A percentile compares a stretch with the other conserved stretches of the same genome.
phyloP scores from a whole-genome alignment of 2,329 filamentous ascomycete genomes.

The Diaporthe citriasiana region DNA sequence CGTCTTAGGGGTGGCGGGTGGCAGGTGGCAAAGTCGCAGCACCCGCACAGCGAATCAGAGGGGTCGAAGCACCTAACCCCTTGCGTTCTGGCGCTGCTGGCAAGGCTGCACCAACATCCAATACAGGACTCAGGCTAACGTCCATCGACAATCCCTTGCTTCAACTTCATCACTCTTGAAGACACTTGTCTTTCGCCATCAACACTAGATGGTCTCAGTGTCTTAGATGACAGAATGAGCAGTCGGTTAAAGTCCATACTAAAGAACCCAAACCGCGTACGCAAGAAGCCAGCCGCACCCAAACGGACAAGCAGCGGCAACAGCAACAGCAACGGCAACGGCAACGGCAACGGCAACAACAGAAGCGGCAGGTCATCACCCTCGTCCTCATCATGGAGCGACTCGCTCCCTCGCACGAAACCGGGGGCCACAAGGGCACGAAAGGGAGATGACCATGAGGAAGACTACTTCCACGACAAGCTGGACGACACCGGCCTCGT shows the following conservation, averaged over 20 bases:
- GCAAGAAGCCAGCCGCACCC: constrained; percentile 43
- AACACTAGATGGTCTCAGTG: not conserved
- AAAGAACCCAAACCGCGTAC: constrained; percentile 44
- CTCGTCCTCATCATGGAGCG: constrained; percentile 43
- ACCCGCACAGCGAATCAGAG: constrained; percentile 11
- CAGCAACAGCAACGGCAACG: not conserved
- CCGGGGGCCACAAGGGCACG: not conserved
- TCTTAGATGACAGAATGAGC: constrained; percentile 36
- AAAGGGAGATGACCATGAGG: constrained; percentile 48
- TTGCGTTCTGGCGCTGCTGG: not conserved
- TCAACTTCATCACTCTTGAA: not conserved
- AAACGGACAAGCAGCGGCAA: constrained; percentile 35
- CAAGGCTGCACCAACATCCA: constrained; percentile 23
- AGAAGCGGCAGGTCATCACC: constrained; percentile 28
- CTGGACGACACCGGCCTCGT: constrained; percentile 74
- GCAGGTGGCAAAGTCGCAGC: constrained; percentile 18
- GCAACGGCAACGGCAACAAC: constrained; percentile 18
- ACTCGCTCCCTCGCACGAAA: constrained; percentile 44
- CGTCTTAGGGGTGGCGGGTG: not conserved
- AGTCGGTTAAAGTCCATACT: constrained; percentile 46
- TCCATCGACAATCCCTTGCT: not conserved
- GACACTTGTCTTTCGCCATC: not conserved
- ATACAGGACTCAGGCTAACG: not conserved
- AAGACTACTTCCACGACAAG: constrained; percentile 58
- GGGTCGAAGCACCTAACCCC: constrained; percentile 7